Evolutionary conservation across 1,284 basidiomycete species (phyloP), one percentile per base, ranked within the genome.

Genomic region (Agroathelia rolfsii): DNA sequence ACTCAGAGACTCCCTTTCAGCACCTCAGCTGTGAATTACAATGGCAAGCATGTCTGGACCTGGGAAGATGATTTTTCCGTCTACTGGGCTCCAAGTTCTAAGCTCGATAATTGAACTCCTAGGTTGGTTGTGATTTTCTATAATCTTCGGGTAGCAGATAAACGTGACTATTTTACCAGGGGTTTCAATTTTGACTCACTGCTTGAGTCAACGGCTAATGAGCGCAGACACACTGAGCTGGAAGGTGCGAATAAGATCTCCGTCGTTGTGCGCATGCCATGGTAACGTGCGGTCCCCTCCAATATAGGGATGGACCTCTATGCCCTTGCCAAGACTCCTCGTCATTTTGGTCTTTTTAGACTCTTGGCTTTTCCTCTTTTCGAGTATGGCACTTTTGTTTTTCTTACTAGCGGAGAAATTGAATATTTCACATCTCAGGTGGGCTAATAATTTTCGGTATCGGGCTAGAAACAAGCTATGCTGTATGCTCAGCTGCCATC

Each of bases 261-360:
- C n/a, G n/a, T n/a, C n/a, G n/a, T n/a, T n/a, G n/a, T n/a, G n/a
- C n/a, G n/a, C n/a, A n/a, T n/a, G n/a, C n/a, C n/a, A n/a, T n/a
- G n/a, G n/a, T n/a, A n/a, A n/a, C n/a, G n/a, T n/a, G n/a, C n/a
- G n/a, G n/a, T n/a, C n/a, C n/a, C n/a, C n/a, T n/a, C n/a, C n/a
- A n/a, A n/a, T n/a, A n/a, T n/a, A n/a, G n/a, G n/a, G n/a, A n/a
- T n/a, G n/a, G n/a, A n/a, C n/a, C n/a, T n/a, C n/a, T n/a, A n/a
- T n/a, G n/a, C 48, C 11, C 34, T 52, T 24, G 37, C 39, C 11
- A 41, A 44, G 9, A 47, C 54, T 32, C 47, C 50, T 16, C 58
- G 53, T 52, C 49, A n/a, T n/a, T n/a, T 38, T 58, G n/a, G 49
- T 58, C 34, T 55, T 55, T 32, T 15, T 55, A n/a, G 51, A 57